A percentile compares a stretch with the other conserved stretches of the same genome.
Evolutionary conservation across 345 rosid species (phyloP).

Genomic region (Iberis pinnata): DNA sequence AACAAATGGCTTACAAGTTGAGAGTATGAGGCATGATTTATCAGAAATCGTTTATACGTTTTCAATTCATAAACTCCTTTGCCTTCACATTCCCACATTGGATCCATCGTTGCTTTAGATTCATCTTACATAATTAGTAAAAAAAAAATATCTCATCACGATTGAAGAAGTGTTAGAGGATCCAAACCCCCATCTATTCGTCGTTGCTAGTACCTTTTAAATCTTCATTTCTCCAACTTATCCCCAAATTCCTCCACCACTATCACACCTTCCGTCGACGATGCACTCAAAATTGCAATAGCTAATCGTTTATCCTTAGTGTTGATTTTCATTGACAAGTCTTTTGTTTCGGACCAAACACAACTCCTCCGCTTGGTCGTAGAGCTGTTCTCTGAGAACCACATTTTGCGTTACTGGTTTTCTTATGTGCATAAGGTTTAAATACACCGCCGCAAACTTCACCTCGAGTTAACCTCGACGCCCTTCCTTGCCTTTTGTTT

Average conservation of each 20-base stretch:
- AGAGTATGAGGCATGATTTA: constrained; percentile 66
- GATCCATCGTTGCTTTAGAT: constrained; percentile 28
- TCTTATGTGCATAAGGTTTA: constrained; percentile 84
- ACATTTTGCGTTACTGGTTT: constrained; percentile 72
- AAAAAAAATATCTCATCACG: no score
- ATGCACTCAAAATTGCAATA: constrained; percentile 66
- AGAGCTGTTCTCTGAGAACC: constrained; percentile 75
- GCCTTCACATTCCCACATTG: constrained; percentile 33
- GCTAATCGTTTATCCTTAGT: constrained; percentile 77
- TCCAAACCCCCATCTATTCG: constrained; percentile 89
- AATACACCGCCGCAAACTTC: constrained; percentile 93
- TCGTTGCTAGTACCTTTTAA: constrained; percentile 62
- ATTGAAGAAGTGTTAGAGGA: no score
- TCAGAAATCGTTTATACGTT: constrained; percentile 32
- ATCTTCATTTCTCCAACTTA: constrained; percentile 66
- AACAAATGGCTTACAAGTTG: constrained; percentile 55
- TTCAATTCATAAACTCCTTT: constrained; percentile 46
- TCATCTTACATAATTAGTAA: not conserved
- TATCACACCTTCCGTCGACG: constrained; percentile 45
- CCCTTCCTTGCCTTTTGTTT: constrained; percentile 89
- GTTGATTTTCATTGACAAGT: constrained; percentile 86
- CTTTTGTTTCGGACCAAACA: constrained; percentile 77
- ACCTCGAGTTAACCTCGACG: constrained; percentile 78
- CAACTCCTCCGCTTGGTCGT: constrained; percentile 82
- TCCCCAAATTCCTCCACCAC: constrained; percentile 87